Evolutionary conservation across 352 stramenopile genomes (phyloP).

Genomic region (Pythium guiyangense): DNA sequence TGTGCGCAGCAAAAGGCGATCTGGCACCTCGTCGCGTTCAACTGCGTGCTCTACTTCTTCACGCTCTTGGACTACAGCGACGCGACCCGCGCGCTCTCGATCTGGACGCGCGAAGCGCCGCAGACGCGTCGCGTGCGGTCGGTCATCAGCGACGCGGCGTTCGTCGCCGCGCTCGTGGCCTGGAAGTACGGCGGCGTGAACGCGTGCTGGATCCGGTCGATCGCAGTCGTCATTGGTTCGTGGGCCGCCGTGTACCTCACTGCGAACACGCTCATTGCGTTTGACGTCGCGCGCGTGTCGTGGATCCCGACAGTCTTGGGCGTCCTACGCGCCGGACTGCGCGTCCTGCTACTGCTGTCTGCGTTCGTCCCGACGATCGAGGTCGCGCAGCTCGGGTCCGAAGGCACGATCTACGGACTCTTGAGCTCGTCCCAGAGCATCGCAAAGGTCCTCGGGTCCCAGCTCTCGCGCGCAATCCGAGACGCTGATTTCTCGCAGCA

Average conservation of each 20-base stretch:
- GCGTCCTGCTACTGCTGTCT: conserved; percentile 23
- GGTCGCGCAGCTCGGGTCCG: conserved; percentile 30
- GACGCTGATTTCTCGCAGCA: too few species aligned
- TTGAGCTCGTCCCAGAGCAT: conserved; percentile 31
- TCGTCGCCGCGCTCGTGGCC: conserved; percentile 15
- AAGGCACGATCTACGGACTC: conserved; percentile 39
- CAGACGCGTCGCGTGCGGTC: conserved; percentile 11
- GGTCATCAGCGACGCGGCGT: conserved; percentile 17
- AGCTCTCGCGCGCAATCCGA: conserved; percentile 10
- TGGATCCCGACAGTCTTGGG: conserved; percentile 23
- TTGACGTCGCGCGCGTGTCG: conserved; percentile 14
- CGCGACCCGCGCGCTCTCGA: conserved; percentile 15
- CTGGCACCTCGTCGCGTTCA: conserved; percentile 41
- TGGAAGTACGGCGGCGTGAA: conserved; percentile 23
- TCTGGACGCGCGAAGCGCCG: conserved; percentile 17
- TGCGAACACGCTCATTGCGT: conserved; percentile 20
- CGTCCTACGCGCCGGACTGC: conserved; percentile 16
- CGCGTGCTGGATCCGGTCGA: conserved; percentile 19
- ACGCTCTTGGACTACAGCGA: conserved; percentile 23
- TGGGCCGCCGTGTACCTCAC: conserved; percentile 9
- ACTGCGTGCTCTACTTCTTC: conserved; percentile 41
- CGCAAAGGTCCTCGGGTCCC: conserved; percentile 22
- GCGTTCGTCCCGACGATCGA: too few species aligned
- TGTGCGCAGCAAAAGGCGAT: conserved; percentile 35
- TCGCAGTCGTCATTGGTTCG: conserved; percentile 11